Conservation (phyloP, 2,329 filamentous ascomycete species). For the Colletotrichum gloeosporioides region DNA sequence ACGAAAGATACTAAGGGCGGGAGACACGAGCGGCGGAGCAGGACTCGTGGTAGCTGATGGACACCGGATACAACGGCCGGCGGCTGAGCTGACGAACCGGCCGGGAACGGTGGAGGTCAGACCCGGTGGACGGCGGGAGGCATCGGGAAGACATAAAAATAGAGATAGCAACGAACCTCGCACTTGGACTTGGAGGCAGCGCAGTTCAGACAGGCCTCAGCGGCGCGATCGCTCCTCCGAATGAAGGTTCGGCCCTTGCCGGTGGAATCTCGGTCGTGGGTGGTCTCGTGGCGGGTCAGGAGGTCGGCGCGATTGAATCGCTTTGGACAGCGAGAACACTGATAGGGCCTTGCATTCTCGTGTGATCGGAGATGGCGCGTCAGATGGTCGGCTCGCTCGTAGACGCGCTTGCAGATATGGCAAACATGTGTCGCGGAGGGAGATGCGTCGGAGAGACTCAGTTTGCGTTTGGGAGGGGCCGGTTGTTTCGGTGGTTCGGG, state of each 20-base stretch:
- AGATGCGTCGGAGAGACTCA: conserved; percentile 10
- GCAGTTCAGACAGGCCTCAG: conserved; percentile 16
- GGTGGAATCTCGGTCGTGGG: conserved; percentile 17
- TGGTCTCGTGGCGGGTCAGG: conserved; percentile 18
- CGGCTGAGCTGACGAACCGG: background rate
- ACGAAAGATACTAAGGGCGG: background rate
- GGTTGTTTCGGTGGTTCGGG: conserved; percentile 2
- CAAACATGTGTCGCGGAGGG: conserved; percentile 8
- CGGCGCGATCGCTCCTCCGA: conserved; percentile 14
- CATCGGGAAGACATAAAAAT: background rate
- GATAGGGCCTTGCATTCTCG: conserved; percentile 17
- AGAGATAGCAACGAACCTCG: conserved; percentile 4
- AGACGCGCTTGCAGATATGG: conserved; percentile 14
- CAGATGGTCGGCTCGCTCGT: conserved; percentile 19
- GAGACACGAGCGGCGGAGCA: background rate
- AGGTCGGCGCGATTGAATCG: conserved; percentile 19
- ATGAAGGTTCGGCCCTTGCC: conserved; percentile 18
- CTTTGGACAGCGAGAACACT: conserved; percentile 16
- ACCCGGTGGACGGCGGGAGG: background rate
- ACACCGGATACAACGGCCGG: background rate
- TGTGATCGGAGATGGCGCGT: conserved; percentile 17
- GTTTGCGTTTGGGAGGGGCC: conserved; percentile 12
- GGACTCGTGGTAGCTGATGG: background rate
- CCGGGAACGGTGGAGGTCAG: background rate
- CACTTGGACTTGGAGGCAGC: conserved; percentile 21